These are phyloP conservation scores for Peronospora belbahrii DNA, from an alignment of 352 stramenopile genomes.

Conservation along the genomic window DNA sequence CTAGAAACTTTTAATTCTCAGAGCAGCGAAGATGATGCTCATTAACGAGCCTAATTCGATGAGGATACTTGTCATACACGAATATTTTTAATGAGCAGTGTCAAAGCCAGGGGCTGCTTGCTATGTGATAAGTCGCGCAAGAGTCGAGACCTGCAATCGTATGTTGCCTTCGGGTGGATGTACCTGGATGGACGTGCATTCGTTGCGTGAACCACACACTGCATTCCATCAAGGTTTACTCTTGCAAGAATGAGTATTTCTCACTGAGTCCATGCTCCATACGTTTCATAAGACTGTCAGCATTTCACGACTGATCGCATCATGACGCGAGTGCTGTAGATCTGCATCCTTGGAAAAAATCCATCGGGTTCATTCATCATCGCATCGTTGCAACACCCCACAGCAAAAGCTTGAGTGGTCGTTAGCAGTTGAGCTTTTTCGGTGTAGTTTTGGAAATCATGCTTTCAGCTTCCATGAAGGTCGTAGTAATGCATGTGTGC, in stretches of 20 bases:
- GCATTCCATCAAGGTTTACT: slow-evolving; percentile 62
- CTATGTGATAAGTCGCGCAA: too few relatives aligned
- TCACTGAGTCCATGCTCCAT: slow-evolving; percentile 35
- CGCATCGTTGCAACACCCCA: slow-evolving; percentile 42
- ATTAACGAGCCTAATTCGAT: too few relatives aligned
- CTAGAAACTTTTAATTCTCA: too few relatives aligned
- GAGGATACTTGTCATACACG: too few relatives aligned
- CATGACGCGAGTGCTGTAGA: slow-evolving; percentile 22
- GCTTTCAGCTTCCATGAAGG: slow-evolving; percentile 84
- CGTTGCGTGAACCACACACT: slow-evolving; percentile 78
- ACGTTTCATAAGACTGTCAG: slow-evolving; percentile 37
- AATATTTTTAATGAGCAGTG: too few relatives aligned
- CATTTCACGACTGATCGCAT: slow-evolving; percentile 48
- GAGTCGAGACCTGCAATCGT: too few relatives aligned
- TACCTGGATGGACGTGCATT: slow-evolving; percentile 86
- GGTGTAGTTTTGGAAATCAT: slow-evolving; percentile 31
- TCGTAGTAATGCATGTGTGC: slow-evolving; percentile 87
- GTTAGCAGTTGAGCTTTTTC: slow-evolving; percentile 52
- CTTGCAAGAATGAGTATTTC: slow-evolving; percentile 17
- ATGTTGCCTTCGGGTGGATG: slow-evolving; percentile 72
- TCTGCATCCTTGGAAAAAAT: slow-evolving; percentile 23
- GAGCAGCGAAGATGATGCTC: too few relatives aligned
- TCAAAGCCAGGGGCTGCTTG: too few relatives aligned
- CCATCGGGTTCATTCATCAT: slow-evolving; percentile 36
- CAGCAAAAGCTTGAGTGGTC: slow-evolving; percentile 34